Evolutionary conservation across 1,284 basidiomycete species (phyloP).

Genomic region (Ustilago curta): DNA sequence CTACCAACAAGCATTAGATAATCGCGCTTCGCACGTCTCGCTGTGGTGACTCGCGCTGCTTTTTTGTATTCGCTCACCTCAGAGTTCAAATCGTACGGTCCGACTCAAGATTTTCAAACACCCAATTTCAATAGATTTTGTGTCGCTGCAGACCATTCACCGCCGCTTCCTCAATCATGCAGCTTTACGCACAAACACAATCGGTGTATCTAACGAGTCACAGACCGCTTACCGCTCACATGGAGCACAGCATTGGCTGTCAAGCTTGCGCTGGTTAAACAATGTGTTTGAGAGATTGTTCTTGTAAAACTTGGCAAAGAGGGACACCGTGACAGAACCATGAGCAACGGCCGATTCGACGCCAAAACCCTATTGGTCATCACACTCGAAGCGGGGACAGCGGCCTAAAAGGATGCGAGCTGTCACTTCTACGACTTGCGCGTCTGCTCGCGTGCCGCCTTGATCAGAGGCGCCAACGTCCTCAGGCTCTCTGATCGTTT

Average conservation of each 20-base stretch:
- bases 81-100: no score
- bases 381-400: no score
- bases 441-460: slow-evolving; percentile 82
- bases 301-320: slow-evolving; percentile 1
- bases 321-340: no score
- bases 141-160: not conserved
- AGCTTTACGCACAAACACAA: not conserved
- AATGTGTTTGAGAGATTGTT: slow-evolving; percentile 16
- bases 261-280: not conserved
- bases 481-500: slow-evolving; percentile 81
- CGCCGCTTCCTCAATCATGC: not conserved
- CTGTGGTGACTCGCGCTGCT: slow-evolving; percentile 25
- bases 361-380: no score
- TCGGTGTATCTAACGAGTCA: not conserved
- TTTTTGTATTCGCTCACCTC: no score
- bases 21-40: slow-evolving; percentile 7
- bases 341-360: no score
- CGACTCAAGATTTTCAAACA: no score
- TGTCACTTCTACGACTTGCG: slow-evolving; percentile 29
- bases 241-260: not conserved
- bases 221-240: slow-evolving; percentile 1
- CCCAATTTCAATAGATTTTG: not conserved
- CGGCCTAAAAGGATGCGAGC: no score
- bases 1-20: slow-evolving; percentile 23
- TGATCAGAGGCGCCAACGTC: slow-evolving; percentile 89